These are phyloP conservation scores for Fraxinus platypoda DNA, from an alignment of 305 asterid species.

Conservation along the genomic window DNA sequence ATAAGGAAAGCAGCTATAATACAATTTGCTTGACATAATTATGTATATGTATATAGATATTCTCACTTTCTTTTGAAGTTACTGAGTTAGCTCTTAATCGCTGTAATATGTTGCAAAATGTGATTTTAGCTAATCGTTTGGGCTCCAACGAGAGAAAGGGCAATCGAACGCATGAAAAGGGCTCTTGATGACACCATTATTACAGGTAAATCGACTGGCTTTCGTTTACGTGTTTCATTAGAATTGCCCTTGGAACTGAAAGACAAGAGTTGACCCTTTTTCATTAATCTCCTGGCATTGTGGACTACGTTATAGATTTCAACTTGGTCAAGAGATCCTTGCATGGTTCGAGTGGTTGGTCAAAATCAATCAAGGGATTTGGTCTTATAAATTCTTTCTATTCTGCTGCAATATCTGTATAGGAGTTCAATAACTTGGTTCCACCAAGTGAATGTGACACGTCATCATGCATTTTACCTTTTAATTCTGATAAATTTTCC, in stretches of 20 bases:
- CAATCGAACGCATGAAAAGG: constrained; percentile 96
- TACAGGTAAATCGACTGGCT: constrained; percentile 48
- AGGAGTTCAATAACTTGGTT: neutral
- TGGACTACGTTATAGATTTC: neutral
- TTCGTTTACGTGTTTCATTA: neutral
- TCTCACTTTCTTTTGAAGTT: constrained; percentile 6
- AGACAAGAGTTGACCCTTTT: neutral
- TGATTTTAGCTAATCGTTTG: constrained; percentile 81
- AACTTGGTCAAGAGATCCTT: neutral
- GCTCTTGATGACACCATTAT: constrained; percentile 92
- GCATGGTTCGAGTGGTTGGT: neutral
- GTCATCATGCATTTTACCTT: neutral
- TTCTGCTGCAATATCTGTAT: neutral
- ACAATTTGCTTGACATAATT: constrained; percentile 9
- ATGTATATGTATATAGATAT: constrained; percentile 5
- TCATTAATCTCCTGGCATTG: constrained; percentile 1
- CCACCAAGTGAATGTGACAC: neutral
- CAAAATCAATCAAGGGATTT: neutral
- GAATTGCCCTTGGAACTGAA: constrained; percentile 3
- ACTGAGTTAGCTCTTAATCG: constrained; percentile 7
- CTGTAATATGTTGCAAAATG: constrained; percentile 19
- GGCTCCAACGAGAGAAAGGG: constrained; percentile 96
- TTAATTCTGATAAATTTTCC: neutral
- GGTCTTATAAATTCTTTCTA: neutral
- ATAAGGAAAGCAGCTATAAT: neutral